Evolutionary conservation across 139 green algal genomes (phyloP), one percentile per base, ranked within the genome.

Genomic region (Picochlorum costavermella): DNA sequence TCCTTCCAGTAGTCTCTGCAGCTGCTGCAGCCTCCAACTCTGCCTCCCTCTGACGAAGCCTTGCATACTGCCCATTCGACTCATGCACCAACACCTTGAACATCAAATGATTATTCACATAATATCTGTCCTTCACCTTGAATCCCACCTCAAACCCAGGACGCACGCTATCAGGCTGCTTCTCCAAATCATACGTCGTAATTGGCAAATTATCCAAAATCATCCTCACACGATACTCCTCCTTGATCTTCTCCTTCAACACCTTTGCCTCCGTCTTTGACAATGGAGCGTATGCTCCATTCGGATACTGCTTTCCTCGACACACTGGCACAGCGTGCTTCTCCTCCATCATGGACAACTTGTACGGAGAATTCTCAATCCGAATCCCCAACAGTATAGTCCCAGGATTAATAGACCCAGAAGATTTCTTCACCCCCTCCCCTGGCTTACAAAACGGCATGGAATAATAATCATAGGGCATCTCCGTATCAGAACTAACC

Each of bases 171-270:
- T 81, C 78, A 6, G 73, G 75, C 33, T 77, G 72, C 29, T 84
- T 69, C 56, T 86, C 76, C 67, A 96, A 71, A 75, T 92, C 85
- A 60, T 91, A 89, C 3, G 81, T 86, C 12, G 92, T 97, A 53
- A 97, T 87, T 20, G 92, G 92, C 64, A 98, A 77, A 71, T 97
- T 97, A 78, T 98, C 92, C 68, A 98, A 77, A 40, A 96, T 84
- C 64, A 98, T 75, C 69, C 94, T 90, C 23, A 97, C 76, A 1
- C 84, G 72, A 71, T 98, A 98, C 53, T 90, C 62, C 14, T 91
- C 68, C 40, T 84, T 60, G 60, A 97, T 97, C 26, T 82, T 79
- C 14, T 79, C 58, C 61, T 76, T 70, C 3, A 92, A 57, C 23
- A 76, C 71, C 83, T 76, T 73, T 26, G 84, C 79, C 50, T 92